Base-by-base conservation (phyloP, 495 filamentous ascomycete species). In the Aspergillus heteromorphus region DNA sequence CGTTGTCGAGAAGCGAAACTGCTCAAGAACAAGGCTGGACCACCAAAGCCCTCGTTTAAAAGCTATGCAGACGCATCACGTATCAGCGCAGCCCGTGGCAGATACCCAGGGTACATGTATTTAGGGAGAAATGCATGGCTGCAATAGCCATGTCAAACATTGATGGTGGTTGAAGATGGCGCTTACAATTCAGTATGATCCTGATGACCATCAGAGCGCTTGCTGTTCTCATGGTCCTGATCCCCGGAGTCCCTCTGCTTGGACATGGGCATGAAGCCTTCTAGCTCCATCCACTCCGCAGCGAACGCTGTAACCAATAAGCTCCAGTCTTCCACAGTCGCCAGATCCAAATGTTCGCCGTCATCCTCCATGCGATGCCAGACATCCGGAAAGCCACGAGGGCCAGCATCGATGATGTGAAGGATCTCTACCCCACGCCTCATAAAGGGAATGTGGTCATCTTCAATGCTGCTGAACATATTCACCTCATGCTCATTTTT, bases 391-490 rank as follows among this genome's bases (percentile, higher is more conserved):
- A 97, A 97, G 11, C 67, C 68, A 21, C 49, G 60, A 34, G 51
- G 62, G 1, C 84, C 83, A 9, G 73, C 79, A 6, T 92, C 87
- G 29, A 98, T 96, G 11, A 96, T 55, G 71, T 98, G 93, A 40
- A 98, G 64, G 4, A 97, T 73, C 42, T 95, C 87, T 0, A 98
- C 92, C 1, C 93, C 93, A 10, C 89, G 77, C 9, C 72, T 73
- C 69, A 97, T 73, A 58, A 98, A 98, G 2, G 93, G 93, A 1
- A 95, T 61, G 65, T 98, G 93, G 61, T 98, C 93, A 65, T 98
- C 93, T 55, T 82, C 69, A 2, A 97, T 81, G 41, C 80, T 70
- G 40, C 73, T 75, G 2, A 74, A 70, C 2, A 59, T 57, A 8
- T 64, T 53, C 48, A 85, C 78, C 17, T 71, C 54, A 40, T 73